phyloP scores from a whole-genome alignment of 768 basidiomycete species.

The Boletus sp. region DNA sequence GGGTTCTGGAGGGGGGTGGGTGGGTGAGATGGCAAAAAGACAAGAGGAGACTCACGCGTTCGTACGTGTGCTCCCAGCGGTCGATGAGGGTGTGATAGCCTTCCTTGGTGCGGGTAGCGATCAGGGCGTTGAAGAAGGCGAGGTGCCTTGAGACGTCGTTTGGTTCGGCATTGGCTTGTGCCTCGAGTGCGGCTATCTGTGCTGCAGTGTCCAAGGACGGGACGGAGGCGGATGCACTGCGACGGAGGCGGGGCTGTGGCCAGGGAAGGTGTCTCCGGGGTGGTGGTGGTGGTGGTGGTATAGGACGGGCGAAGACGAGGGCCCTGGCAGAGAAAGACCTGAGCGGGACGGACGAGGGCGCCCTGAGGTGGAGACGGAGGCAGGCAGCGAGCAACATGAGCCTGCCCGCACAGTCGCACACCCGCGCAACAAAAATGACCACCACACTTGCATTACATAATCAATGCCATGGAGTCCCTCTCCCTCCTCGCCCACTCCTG shows the following conservation, averaged over 20 bases:
- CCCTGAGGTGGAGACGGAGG: background rate
- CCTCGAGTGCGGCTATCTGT: slow-evolving; percentile 69
- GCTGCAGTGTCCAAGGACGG: slow-evolving; percentile 67
- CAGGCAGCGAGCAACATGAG: background rate
- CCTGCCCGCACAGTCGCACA: background rate
- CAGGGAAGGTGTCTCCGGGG: slow-evolving; percentile 34
- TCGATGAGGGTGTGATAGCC: slow-evolving; percentile 71
- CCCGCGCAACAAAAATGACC: background rate
- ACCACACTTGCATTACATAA: slow-evolving; percentile 12
- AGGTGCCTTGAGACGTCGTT: slow-evolving; percentile 69
- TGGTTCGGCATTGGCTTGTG: slow-evolving; percentile 71
- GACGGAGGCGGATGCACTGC: slow-evolving; percentile 31
- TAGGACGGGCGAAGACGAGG: background rate
- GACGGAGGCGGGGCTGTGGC: slow-evolving; percentile 20
- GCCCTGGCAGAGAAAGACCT: background rate
- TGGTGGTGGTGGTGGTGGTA: background rate
- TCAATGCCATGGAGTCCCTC: slow-evolving; percentile 26
- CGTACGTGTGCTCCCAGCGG: slow-evolving; percentile 80
- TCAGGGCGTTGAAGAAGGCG: slow-evolving; percentile 62
- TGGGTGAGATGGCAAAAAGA: slow-evolving; percentile 1
- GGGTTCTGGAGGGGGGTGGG: slow-evolving; percentile 51
- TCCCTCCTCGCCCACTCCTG: slow-evolving; percentile 16
- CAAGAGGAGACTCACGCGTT: slow-evolving; percentile 59
- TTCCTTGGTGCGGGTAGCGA: slow-evolving; percentile 59
- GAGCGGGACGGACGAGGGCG: background rate